Evolutionary conservation across 208 protist species (phyloP), one percentile per base, ranked within the genome.

Genomic region (Endotrypanum monterogeii): DNA sequence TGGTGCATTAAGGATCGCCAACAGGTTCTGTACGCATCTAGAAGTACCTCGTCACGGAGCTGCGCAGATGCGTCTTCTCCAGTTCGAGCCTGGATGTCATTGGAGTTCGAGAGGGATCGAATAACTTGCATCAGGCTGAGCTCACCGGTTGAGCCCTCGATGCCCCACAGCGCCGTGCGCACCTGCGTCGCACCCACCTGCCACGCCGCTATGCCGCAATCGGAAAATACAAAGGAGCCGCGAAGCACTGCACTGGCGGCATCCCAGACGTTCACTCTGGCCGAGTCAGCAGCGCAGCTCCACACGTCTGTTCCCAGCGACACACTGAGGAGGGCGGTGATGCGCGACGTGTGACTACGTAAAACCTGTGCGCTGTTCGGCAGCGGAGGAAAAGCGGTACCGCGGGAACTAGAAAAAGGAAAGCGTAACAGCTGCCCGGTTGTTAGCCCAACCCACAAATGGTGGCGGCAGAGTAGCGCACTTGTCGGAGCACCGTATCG

Each of bases 151-250:
- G 20, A 56, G 9, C 39, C 58, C 20, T 82, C 67, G 30, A 89
- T 65, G 14, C 79, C 83, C 83, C 84, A 93, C 46, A 90, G 57
- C 12, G 73, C 77, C 1, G 80, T 84, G n/a, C 79, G 62, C 39
- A 77, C 16, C 28, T 66, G 54, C 11, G 52, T 60, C 4, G 50
- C 66, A 1, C 82, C 81, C 20, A 30, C 32, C 28, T 60, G 20
- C 39, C 84, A 76, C 3, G 63, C 23, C 8, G 56, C 50, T 6
- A 84, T 32, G 18, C 80, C 71, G 16, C 44, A 46, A 30, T 82
- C 76, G 2, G 83, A 75, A 55, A 93, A 87, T 25, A 87, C 71
- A 58, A 93, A 88, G 37, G 88, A 87, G 8, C 88, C 88, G 18
- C 50, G 55, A 41, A 93, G 73, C 8, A 51, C 50, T 14, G 78